Evolutionary conservation across 2,329 filamentous ascomycete genomes (phyloP), one percentile per base, ranked within the genome.

Genomic region (Penicillium verrucosum): DNA sequence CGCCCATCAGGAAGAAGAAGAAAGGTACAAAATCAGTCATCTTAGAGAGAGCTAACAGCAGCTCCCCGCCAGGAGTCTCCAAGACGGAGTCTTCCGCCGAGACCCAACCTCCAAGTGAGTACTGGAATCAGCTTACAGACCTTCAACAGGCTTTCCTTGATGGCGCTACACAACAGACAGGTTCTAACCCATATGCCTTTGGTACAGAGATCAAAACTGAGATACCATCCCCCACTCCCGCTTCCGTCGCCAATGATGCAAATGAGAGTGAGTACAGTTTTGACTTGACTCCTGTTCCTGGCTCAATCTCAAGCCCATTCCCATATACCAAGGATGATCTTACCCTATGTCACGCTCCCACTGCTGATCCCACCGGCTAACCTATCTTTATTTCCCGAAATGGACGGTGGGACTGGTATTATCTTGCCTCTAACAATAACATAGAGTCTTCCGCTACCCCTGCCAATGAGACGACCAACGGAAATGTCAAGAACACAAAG

Each of bases 371-470:
- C 25, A 37, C 21, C 10, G 18, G 27, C 27, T 41, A 23, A 23
- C 51, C 51, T n/a, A 48, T 48, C 10, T 54, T 54, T 34, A 10
- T 48, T 29, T 49, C 43, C 16, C 27, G 21, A 38, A 49, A 49
- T 54, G 27, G 36, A 9, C 18, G 9, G 44, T 42, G 51, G 42
- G 44, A 49, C 29, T 49, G 27, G 43, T 50, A 36, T 41, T 41
- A 49, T n/a, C 7, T 36, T 42, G 4, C 6, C 16, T 54, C 51
- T 54, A 29, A 54, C 44, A 21, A 16, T 16, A 16, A 18, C 38
- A 40, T 12, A 50, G 27, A 50, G 36, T 16, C 21, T 45, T 32
- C 30, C 23, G 7, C 44, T 36, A 16, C 21, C 12, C 11, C 43
- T 9, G 2, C 16, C 34, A 41, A 32, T 25, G 23, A 14, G 16